Evolutionary conservation across 768 basidiomycete species (phyloP), one percentile per base, ranked within the genome.

Genomic region (Boletus tomentosulus): DNA sequence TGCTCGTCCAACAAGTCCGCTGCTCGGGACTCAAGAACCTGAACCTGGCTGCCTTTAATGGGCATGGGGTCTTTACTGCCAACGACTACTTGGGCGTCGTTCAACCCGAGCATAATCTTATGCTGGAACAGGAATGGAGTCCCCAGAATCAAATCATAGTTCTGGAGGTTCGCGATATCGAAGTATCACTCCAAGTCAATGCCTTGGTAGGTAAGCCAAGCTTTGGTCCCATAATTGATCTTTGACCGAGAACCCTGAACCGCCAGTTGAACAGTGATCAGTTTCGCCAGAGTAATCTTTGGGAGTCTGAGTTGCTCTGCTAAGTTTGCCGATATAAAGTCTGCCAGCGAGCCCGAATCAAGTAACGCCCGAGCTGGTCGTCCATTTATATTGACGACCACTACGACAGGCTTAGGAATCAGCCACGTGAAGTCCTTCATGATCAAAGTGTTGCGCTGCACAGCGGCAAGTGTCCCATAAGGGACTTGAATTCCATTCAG

Each of bases 121-220:
- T 74, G 66, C 34, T 73, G 70, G 25, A 48, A 73, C 31, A 76
- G 31, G 42, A 68, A 77, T 1, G 71, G 75, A 0, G 74, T 75
- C 2, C 76, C 70, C 0, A 76, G 55, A 4, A 75, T 70, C 5
- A 71, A 3, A 27, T 78, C 74, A 42, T 77, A 76, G 13, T 60
- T 63, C 1, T 69, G 62, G 0, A 76, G 8, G 46, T 77, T 77
- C 0, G 71, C 63, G 0, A 76, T 57, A 55, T 77, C 66, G 51
- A 76, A 76, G 11, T 62, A 56, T 0, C 64, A 41, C 24, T 66
- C 46, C 41, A 49, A 51, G 19, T n/a, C 59, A 45, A 68, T 62
- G 0, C 49, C 28, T 31, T 64, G 58, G 44, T 53, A 64, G 10
- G 33, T 35, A 22, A 66, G 49, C 30, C 50, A 41, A 30, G 46